These are phyloP conservation scores for Xenosphaeropsis pyriputrescens DNA, from an alignment of 2,329 filamentous ascomycete species.

Conservation along the genomic window DNA sequence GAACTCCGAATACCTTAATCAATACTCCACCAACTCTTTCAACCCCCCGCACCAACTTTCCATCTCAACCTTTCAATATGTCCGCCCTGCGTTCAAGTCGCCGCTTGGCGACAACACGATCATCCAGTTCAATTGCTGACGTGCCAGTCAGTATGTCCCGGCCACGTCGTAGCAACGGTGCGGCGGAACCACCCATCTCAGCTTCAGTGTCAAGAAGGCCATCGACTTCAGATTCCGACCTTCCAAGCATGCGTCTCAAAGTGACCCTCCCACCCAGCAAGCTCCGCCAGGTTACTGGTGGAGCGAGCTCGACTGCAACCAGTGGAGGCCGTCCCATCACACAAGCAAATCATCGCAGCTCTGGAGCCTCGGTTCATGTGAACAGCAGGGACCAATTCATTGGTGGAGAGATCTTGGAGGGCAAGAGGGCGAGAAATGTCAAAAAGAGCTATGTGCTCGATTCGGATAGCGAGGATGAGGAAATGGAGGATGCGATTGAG, in stretches of 20 bases:
- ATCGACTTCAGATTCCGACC: slow-evolving; percentile 9
- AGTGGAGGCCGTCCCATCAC: no score
- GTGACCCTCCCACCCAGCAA: slow-evolving; percentile 19
- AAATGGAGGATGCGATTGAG: slow-evolving; percentile 10
- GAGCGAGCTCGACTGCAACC: no score
- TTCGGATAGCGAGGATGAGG: slow-evolving; percentile 14
- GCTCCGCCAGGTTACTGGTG: slow-evolving; percentile 15
- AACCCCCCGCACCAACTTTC: no score
- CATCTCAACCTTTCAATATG: slow-evolving; percentile 6
- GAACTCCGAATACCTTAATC: no score
- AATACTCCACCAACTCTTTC: no score
- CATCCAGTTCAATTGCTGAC: slow-evolving; percentile 15
- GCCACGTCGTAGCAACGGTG: slow-evolving; percentile 11
- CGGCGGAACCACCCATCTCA: slow-evolving; percentile 8
- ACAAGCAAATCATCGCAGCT: slow-evolving; percentile 5
- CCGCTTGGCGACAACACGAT: slow-evolving; percentile 13
- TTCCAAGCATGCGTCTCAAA: slow-evolving; percentile 16
- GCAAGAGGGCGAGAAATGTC: slow-evolving; percentile 16
- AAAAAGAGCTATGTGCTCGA: slow-evolving; percentile 26
- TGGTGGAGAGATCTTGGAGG: slow-evolving; percentile 16
- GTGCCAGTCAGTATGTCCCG: slow-evolving; percentile 11
- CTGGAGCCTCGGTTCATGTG: slow-evolving; percentile 5
- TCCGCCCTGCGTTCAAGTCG: slow-evolving; percentile 12
- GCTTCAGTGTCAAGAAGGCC: slow-evolving; percentile 17
- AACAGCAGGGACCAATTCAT: slow-evolving; percentile 12